Evolutionary conservation across 768 basidiomycete species (phyloP).

Genomic region (Roridomyces roridus): DNA sequence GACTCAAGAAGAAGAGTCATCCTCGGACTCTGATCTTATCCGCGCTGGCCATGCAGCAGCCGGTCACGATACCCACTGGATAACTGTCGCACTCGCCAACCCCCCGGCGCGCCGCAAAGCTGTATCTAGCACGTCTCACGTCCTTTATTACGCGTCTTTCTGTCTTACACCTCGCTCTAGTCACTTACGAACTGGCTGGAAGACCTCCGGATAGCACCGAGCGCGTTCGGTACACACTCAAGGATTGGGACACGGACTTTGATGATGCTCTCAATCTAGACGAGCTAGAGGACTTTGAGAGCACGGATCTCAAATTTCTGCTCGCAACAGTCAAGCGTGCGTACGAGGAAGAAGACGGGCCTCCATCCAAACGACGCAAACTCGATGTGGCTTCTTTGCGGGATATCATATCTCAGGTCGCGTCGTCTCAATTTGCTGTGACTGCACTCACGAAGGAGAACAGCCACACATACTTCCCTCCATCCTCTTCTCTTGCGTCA

Average conservation of each 20-base stretch:
- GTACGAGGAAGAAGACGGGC: conserved; percentile 11
- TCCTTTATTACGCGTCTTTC: background rate
- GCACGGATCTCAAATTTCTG: conserved; percentile 35
- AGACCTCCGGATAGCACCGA: conserved; percentile 4
- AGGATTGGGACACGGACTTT: conserved; percentile 47
- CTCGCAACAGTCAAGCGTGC: conserved; percentile 12
- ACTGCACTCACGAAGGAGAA: background rate
- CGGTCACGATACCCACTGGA: conserved; percentile 10
- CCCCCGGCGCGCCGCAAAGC: background rate
- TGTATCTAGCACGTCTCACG: background rate
- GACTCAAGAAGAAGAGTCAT: background rate
- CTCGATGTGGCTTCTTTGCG: conserved; percentile 42
- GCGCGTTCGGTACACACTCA: conserved; percentile 21
- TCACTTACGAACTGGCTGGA: background rate
- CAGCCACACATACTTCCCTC: conserved; percentile 45
- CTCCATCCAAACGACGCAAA: conserved; percentile 38
- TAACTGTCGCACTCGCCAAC: background rate
- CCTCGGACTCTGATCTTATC: conserved; percentile 2
- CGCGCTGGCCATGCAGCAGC: background rate
- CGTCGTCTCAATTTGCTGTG: conserved; percentile 23
- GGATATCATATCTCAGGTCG: conserved; percentile 53
- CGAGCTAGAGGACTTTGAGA: conserved; percentile 52
- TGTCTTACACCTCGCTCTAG: background rate
- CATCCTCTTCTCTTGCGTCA: conserved; percentile 24
- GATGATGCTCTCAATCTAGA: conserved; percentile 41